Percentiles rank a stretch among this genome's conserved stretches.
These are phyloP conservation scores for Stephania yunnanensis DNA, from an alignment of 164 flowering plant species.

Conservation along the genomic window DNA sequence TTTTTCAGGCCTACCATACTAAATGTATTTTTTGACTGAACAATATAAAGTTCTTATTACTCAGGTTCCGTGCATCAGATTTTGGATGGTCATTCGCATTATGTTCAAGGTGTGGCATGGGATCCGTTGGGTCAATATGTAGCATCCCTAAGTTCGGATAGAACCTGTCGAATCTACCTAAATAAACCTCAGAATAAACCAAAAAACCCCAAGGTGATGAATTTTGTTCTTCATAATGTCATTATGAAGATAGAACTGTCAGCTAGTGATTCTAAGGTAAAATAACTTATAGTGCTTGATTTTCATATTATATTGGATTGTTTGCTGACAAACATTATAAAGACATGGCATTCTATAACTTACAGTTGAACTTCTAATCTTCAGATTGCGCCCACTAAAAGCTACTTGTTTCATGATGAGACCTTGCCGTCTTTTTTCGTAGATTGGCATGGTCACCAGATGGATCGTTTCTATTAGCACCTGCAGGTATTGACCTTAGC, in stretches of 20 bases:
- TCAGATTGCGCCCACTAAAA: constrained; percentile 39
- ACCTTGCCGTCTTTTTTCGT: constrained; percentile 97
- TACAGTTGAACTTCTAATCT: constrained; percentile 4
- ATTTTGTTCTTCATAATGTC: constrained; percentile 73
- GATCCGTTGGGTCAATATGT: constrained; percentile 77
- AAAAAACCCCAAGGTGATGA: constrained; percentile 60
- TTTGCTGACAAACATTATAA: neutral
- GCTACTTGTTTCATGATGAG: constrained; percentile 93
- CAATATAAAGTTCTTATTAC: constrained; percentile 1
- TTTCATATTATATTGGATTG: neutral
- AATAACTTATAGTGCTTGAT: constrained; percentile 1
- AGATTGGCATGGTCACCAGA: constrained; percentile 98
- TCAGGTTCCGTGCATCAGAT: constrained; percentile 92
- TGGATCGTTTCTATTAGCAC: constrained; percentile 89
- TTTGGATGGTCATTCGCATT: constrained; percentile 84
- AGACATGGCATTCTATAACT: neutral
- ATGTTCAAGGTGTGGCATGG: constrained; percentile 99
- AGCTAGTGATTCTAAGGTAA: constrained; percentile 66
- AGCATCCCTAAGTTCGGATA: constrained; percentile 93
- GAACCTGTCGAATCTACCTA: constrained; percentile 74
- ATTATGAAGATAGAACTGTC: constrained; percentile 53
- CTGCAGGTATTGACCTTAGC: constrained; percentile 63
- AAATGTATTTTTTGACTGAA: neutral
- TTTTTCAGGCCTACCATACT: neutral
- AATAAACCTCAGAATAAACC: constrained; percentile 64